Conservation (phyloP, 495 filamentous ascomycete species). For the Daldinia decipiens region DNA sequence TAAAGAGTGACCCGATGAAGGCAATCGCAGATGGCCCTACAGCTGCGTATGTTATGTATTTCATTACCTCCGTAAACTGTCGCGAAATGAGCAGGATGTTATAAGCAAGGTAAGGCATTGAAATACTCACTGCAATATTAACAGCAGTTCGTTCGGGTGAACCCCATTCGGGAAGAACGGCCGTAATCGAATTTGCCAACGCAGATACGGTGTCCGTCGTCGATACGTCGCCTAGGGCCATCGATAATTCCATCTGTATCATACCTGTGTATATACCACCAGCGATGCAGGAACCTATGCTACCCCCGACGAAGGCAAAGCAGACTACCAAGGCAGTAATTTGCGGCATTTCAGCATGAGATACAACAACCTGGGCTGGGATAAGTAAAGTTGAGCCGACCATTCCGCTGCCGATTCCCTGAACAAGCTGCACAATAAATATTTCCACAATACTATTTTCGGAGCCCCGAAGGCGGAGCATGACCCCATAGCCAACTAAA, state of each 20-base stretch:
- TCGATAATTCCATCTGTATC: slow-evolving; percentile 46
- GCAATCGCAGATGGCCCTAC: slow-evolving; percentile 53
- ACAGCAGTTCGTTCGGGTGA: slow-evolving; percentile 53
- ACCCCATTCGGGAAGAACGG: slow-evolving; percentile 55
- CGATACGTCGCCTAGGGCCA: slow-evolving; percentile 44
- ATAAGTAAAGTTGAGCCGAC: slow-evolving; percentile 58
- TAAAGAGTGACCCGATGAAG: slow-evolving; percentile 52
- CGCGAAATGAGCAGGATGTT: background rate
- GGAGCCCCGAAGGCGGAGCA: slow-evolving; percentile 60
- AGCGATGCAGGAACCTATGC: slow-evolving; percentile 60
- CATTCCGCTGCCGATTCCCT: slow-evolving; percentile 60
- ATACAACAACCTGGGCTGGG: slow-evolving; percentile 57
- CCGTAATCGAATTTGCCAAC: slow-evolving; percentile 59
- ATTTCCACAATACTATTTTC: slow-evolving; percentile 57
- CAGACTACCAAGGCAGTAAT: slow-evolving; percentile 59
- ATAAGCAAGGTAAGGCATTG: background rate
- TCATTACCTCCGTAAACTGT: slow-evolving; percentile 60
- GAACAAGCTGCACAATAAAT: slow-evolving; percentile 59
- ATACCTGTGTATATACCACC: slow-evolving; percentile 61
- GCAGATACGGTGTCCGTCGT: slow-evolving; percentile 43
- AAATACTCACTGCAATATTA: slow-evolving; percentile 53
- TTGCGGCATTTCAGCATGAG: slow-evolving; percentile 59
- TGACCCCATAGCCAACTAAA: slow-evolving; percentile 60
- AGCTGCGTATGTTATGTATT: slow-evolving; percentile 59
- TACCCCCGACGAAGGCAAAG: slow-evolving; percentile 56